phyloP scores from a whole-genome alignment of 2,329 filamentous ascomycete genomes.

The Exserohilum turcica region DNA sequence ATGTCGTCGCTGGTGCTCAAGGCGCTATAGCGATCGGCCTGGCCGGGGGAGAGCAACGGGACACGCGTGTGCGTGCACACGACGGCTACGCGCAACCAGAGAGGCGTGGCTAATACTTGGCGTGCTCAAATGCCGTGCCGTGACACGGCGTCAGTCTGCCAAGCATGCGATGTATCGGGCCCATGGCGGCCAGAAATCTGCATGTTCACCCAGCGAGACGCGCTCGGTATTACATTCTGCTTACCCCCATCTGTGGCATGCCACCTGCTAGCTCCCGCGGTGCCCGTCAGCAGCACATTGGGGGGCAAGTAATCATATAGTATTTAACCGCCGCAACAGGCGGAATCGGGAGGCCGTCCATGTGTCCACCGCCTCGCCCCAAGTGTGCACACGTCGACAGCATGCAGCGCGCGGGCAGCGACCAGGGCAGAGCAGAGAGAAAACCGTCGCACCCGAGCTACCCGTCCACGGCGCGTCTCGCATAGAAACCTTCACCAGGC shows the following conservation, averaged over 20 bases:
- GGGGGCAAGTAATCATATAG: background rate
- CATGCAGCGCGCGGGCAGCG: background rate
- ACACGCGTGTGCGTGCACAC: background rate
- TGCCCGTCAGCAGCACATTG: background rate
- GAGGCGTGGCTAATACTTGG: background rate
- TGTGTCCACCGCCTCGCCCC: no score
- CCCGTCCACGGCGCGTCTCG: background rate
- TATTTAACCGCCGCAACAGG: no score
- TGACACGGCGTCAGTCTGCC: slow-evolving; percentile 3
- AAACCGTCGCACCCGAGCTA: background rate
- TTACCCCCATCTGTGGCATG: background rate
- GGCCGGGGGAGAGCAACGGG: background rate
- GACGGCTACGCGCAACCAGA: background rate
- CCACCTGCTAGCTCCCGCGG: background rate
- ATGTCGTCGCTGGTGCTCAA: no score
- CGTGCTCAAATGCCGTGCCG: slow-evolving; percentile 1
- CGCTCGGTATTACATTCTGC: background rate
- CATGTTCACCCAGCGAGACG: background rate
- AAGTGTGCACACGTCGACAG: background rate
- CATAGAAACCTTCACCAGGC: background rate
- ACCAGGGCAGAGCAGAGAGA: background rate
- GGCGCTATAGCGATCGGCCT: background rate
- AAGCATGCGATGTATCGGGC: slow-evolving; percentile 2
- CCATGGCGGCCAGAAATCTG: background rate
- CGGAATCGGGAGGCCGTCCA: no score